phyloP scores from a whole-genome alignment of 73 alveolate genomes.

The Uronychia binucleata region DNA sequence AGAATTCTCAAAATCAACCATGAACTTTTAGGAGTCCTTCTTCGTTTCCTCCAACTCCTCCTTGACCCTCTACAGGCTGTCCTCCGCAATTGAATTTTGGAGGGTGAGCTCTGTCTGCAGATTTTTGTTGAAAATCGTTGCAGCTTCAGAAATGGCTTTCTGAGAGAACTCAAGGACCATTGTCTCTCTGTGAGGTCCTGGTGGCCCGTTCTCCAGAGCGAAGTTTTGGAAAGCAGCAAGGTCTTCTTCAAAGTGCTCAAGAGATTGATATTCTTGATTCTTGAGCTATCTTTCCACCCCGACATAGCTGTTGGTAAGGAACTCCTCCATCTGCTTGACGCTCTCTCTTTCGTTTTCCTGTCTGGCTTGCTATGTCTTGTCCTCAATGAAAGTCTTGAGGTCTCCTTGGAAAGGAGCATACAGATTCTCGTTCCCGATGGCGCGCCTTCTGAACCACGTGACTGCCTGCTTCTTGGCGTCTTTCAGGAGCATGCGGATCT shows the following conservation, averaged over 20 bases:
- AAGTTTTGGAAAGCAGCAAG: constrained; percentile 61
- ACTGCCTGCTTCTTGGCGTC: constrained; percentile 64
- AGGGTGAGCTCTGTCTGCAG: constrained; percentile 10
- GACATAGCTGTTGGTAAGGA: constrained; percentile 67
- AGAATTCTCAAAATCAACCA: neutral
- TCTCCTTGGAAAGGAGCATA: constrained; percentile 42
- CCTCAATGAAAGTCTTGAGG: constrained; percentile 49
- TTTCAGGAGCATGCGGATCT: constrained; percentile 50
- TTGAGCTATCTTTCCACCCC: constrained; percentile 67
- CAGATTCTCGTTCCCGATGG: constrained; percentile 57
- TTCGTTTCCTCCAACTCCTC: constrained; percentile 8
- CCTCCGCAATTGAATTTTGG: constrained; percentile 6
- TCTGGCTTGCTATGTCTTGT: constrained; percentile 36
- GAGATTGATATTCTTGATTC: constrained; percentile 54
- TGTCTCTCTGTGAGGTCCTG: constrained; percentile 52
- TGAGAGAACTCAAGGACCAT: constrained; percentile 69
- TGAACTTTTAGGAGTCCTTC: constrained; percentile 10
- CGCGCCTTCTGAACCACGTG: constrained; percentile 53
- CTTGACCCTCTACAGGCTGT: constrained; percentile 23
- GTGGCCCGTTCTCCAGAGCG: constrained; percentile 72
- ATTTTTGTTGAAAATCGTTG: constrained; percentile 33
- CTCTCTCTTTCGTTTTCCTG: constrained; percentile 73
- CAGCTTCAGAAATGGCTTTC: constrained; percentile 62
- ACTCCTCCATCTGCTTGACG: constrained; percentile 52
- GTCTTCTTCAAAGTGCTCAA: constrained; percentile 72